phyloP scores from a whole-genome alignment of 805 yeast genomes.

The Kodamaea fukazawae region DNA sequence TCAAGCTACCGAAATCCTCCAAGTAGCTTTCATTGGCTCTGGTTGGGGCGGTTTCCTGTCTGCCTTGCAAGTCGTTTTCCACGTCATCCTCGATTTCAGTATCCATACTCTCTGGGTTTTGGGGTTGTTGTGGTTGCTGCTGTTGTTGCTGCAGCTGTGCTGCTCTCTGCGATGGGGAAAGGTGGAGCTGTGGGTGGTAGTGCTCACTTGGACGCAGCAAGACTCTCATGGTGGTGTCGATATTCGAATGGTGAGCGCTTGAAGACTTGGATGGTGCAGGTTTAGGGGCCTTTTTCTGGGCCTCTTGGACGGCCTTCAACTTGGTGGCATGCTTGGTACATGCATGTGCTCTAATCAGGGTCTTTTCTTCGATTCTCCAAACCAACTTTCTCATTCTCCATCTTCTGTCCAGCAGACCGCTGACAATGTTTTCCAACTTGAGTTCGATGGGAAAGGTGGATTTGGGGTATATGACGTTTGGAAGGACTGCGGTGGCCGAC shows the following conservation, averaged over 20 bases:
- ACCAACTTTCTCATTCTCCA: conserved; percentile 91
- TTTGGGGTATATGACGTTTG: conserved; percentile 86
- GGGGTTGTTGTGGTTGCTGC: conserved; percentile 2
- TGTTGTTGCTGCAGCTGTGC: conserved; percentile 7
- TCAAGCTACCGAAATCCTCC: conserved; percentile 22
- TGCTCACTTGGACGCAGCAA: conserved; percentile 10
- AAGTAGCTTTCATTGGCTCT: conserved; percentile 24
- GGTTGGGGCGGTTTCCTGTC: conserved; percentile 16
- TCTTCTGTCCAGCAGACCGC: conserved; percentile 51
- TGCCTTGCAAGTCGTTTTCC: conserved; percentile 17
- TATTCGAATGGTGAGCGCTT: conserved; percentile 28
- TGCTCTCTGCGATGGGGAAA: background rate
- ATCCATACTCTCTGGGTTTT: conserved; percentile 4
- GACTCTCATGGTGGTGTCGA: conserved; percentile 23
- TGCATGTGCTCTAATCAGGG: conserved; percentile 56
- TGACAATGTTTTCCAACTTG: conserved; percentile 67
- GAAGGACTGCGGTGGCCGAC: conserved; percentile 81
- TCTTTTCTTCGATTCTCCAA: conserved; percentile 86
- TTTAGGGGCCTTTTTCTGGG: conserved; percentile 20
- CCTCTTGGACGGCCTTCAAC: conserved; percentile 43
- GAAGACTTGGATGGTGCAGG: conserved; percentile 11
- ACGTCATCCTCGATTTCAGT: conserved; percentile 12
- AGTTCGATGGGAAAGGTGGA: conserved; percentile 82
- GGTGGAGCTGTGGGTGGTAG: conserved; percentile 5
- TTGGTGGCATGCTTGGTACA: conserved; percentile 59